Conservation (phyloP, 129 eudicot genomes). For the Flaveria robusta region DNA sequence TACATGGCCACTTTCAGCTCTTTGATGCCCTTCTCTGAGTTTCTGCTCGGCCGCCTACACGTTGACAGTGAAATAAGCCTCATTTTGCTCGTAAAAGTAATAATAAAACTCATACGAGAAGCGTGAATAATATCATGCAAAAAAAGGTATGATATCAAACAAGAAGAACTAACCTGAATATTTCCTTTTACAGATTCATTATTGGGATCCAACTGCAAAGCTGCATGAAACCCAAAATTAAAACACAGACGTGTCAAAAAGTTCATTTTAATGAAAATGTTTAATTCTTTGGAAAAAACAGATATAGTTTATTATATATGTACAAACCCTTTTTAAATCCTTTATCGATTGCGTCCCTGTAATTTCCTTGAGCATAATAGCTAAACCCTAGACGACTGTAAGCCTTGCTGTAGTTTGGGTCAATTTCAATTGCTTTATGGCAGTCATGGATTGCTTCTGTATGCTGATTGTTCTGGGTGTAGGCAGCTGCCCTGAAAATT, state of each 20-base stretch:
- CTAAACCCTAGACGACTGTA: conserved; percentile 92
- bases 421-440: conserved; percentile 64
- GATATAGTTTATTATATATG: background rate
- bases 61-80: conserved; percentile 5
- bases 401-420: conserved; percentile 91
- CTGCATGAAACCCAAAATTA: conserved; percentile 44
- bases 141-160: conserved; percentile 7
- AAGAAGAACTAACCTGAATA: conserved; percentile 60
- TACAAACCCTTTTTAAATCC: conserved; percentile 76
- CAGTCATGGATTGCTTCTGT: conserved; percentile 73
- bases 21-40: conserved; percentile 52
- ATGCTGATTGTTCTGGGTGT: conserved; percentile 64
- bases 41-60: conserved; percentile 84
- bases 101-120: conserved; percentile 13
- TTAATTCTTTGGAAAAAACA: background rate
- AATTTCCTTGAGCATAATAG: conserved; percentile 87
- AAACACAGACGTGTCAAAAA: background rate
- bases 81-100: background rate
- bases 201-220: conserved; percentile 86
- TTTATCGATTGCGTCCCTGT: conserved; percentile 73
- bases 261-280: conserved; percentile 1
- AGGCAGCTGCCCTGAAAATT: conserved; percentile 83
- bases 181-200: conserved; percentile 72
- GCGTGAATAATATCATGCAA: background rate
- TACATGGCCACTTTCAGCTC: conserved; percentile 60